These are phyloP conservation scores for Apiospora saccharicola DNA, from an alignment of 2,329 filamentous ascomycete species.

Conservation along the genomic window DNA sequence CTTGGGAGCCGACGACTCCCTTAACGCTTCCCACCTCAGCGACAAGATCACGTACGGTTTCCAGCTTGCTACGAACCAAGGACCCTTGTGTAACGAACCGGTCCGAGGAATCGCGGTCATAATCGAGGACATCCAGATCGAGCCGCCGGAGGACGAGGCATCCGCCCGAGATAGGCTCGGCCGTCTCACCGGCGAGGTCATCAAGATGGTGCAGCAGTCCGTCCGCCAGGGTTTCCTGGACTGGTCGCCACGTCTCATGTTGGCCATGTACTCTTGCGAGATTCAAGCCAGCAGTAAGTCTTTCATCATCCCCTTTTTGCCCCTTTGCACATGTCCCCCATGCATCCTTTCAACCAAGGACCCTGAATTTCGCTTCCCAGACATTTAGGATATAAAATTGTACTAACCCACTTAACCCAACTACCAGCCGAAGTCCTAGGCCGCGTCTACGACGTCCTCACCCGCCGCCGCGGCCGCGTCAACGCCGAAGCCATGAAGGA, in stretches of 20 bases:
- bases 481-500: slow-evolving; percentile 92
- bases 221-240: slow-evolving; percentile 89
- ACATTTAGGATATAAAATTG: not conserved
- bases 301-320: not conserved
- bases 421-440: slow-evolving; percentile 84
- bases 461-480: slow-evolving; percentile 87
- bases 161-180: slow-evolving; percentile 73
- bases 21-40: slow-evolving; percentile 73
- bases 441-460: slow-evolving; percentile 97
- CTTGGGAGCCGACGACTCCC: slow-evolving; percentile 54
- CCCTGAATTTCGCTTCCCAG: not conserved
- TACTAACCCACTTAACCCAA: slow-evolving; percentile 30
- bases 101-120: slow-evolving; percentile 93
- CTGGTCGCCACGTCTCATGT: slow-evolving; percentile 93
- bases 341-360: not conserved
- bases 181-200: slow-evolving; percentile 89
- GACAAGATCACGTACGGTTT: slow-evolving; percentile 95
- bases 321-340: too few relatives aligned
- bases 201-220: slow-evolving; percentile 85
- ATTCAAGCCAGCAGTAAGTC: slow-evolving; percentile 88
- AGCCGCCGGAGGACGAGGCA: slow-evolving; percentile 57
- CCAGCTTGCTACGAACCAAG: slow-evolving; percentile 88
- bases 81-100: slow-evolving; percentile 90
- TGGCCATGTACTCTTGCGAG: slow-evolving; percentile 98
- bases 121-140: slow-evolving; percentile 78